A percentile compares a stretch with the other conserved stretches of the same genome.
These are phyloP conservation scores for Phytophthora syringae DNA, from an alignment of 352 stramenopile genomes.

Conservation along the genomic window DNA sequence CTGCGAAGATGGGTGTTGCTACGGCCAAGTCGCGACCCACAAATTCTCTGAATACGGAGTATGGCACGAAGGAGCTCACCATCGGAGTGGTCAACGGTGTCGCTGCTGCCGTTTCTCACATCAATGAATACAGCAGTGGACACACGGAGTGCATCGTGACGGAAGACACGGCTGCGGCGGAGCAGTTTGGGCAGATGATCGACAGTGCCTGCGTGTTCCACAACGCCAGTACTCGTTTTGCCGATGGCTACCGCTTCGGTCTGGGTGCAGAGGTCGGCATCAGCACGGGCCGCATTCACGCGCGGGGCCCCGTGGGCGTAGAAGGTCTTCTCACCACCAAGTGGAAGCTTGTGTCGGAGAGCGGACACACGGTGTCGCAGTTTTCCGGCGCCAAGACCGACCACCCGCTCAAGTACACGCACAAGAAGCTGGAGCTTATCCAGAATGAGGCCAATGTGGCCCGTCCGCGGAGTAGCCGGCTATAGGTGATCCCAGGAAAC, in stretches of 20 bases:
- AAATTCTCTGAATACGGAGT: conserved; percentile 92
- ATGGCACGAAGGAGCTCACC: conserved; percentile 93
- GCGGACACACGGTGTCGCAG: conserved; percentile 83
- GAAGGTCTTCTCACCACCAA: conserved; percentile 98
- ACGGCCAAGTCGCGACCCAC: conserved; percentile 79
- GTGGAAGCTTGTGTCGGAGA: conserved; percentile 93
- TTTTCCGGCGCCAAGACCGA: conserved; percentile 52
- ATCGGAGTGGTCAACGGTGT: conserved; percentile 93
- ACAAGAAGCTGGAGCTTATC: conserved; percentile 80
- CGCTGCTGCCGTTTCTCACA: conserved; percentile 94
- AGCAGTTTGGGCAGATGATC: conserved; percentile 82
- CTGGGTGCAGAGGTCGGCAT: conserved; percentile 98
- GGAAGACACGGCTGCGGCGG: conserved; percentile 82
- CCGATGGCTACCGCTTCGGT: conserved; percentile 98
- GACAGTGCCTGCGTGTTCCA: conserved; percentile 98
- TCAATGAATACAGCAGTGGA: conserved; percentile 95
- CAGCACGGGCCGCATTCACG: conserved; percentile 97
- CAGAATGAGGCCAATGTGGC: conserved; percentile 63
- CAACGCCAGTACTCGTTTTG: conserved; percentile 96
- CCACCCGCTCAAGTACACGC: conserved; percentile 73
- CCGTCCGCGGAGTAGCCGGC: conserved; percentile 71
- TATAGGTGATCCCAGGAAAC: too few species aligned
- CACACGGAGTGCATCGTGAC: conserved; percentile 99
- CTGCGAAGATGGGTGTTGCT: conserved; percentile 71
- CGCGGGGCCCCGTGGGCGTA: conserved; percentile 95